Base-by-base conservation (phyloP, 2,329 filamentous ascomycete genomes). In the Neofusicoccum parvum region DNA sequence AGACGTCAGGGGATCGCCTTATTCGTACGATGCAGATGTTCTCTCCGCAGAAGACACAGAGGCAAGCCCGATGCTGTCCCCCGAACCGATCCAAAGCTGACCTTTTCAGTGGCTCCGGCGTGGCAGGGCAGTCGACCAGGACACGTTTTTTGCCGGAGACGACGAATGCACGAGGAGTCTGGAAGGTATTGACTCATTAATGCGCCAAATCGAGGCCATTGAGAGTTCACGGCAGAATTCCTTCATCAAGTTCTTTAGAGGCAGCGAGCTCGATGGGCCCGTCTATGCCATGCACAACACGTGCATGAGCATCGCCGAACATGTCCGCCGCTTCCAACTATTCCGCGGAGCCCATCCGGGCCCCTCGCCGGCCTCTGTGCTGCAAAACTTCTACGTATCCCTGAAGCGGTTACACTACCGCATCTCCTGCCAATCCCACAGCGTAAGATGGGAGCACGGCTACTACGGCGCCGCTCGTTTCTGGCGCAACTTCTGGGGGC, bases 401-500 rank as follows among this genome's bases (percentile, higher is more conserved):
- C 59, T 62, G 5, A 62, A 45, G 32, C 46, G 46, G 5, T 34
- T 62, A 12, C 46, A 62, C 23, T 62, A 51, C 46, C 59, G 59
- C 34, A 62, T 51, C 43, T 23, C 23, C 23, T 17, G 37, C 59
- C 46, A 27, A 5, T 37, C 27, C 17, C 45, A 62, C 43, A 51
- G 46, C 34, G 59, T 62, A 14, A 27, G 45, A 6, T 62, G 45
- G 45, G 59, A 62, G 14, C 59, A 62, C 43, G 59, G 59, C 34
- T 62, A 50, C 59, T 62, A 62, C 46, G 59, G 59, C 46, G 46
- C 59, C 36, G 48, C 46, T 1, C 46, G 59, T 6, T 62, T 62
- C 46, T 51, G 48, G 59, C 43, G 46, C 45, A 50, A 50, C 45
- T 50, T 50, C 32, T 50, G 48, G 48, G 45, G 59, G 5, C 45